Conservation (phyloP, 1,284 basidiomycete genomes). For the Marasmius oreades region DNA sequence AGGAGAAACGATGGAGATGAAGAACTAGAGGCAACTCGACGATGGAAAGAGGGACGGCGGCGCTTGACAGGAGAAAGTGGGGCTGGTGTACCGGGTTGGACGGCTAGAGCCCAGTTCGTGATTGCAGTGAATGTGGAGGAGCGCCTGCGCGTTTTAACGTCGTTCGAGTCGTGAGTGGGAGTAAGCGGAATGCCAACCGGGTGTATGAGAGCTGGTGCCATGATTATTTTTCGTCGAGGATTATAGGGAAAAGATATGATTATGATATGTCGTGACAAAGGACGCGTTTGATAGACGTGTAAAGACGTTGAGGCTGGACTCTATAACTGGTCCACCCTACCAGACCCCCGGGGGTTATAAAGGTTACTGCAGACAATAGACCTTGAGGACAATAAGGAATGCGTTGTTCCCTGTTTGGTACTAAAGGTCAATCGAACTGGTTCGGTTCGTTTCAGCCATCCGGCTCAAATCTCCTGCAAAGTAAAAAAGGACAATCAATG, state of each 20-base stretch:
- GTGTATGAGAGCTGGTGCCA: neutral
- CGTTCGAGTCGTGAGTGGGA: constrained; percentile 6
- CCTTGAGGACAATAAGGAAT: neutral
- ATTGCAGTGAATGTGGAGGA: constrained; percentile 40
- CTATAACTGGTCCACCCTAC: neutral
- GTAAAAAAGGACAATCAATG: too few relatives aligned
- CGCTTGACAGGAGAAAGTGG: constrained; percentile 35
- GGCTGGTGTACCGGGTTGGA: constrained; percentile 66
- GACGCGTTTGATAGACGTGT: neutral
- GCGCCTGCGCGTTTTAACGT: constrained; percentile 16
- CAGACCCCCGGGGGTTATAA: neutral
- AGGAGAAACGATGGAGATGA: constrained; percentile 8
- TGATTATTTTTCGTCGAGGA: neutral
- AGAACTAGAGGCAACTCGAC: constrained; percentile 28
- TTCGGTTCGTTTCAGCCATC: too few relatives aligned
- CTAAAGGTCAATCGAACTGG: too few relatives aligned
- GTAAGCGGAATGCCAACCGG: constrained; percentile 9
- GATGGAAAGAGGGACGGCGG: constrained; percentile 12
- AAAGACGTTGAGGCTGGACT: neutral
- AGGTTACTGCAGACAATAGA: neutral
- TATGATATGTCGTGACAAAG: neutral
- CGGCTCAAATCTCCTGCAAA: too few relatives aligned
- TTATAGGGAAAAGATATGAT: neutral
- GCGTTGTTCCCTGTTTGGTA: neutral
- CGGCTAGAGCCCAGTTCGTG: constrained; percentile 52